Percentiles rank a stretch among this genome's conserved stretches.
Evolutionary conservation across 1,284 basidiomycete species (phyloP).

Genomic region (Pseudozyma flocculosa): DNA sequence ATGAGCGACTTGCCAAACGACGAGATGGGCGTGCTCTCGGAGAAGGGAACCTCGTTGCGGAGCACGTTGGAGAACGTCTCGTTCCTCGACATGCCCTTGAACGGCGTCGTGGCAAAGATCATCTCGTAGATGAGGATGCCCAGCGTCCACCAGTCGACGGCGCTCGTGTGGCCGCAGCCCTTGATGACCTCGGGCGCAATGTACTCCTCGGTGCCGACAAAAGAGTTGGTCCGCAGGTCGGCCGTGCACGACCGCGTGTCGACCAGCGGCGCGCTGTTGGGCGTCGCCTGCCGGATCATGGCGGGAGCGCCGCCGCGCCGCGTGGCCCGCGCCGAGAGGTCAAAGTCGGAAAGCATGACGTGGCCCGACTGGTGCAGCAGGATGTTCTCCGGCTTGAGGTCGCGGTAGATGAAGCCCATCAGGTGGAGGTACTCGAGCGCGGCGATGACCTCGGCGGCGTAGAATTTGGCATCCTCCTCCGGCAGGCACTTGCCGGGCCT

Average conservation of each 20-base stretch:
- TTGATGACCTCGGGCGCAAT: conserved; percentile 99
- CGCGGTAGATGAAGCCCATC: conserved; percentile 98
- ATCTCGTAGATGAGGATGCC: conserved; percentile 99
- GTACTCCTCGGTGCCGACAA: conserved; percentile 98
- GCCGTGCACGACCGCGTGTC: conserved; percentile 97
- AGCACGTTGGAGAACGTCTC: conserved; percentile 97
- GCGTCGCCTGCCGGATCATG: conserved; percentile 80
- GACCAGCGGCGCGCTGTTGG: conserved; percentile 87
- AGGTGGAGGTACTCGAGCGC: conserved; percentile 96
- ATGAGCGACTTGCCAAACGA: conserved; percentile 79
- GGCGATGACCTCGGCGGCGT: conserved; percentile 96
- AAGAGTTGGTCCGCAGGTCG: conserved; percentile 96
- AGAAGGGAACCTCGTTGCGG: conserved; percentile 81
- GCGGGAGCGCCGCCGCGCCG: conserved; percentile 76
- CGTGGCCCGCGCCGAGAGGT: conserved; percentile 91
- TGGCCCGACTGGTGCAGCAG: conserved; percentile 98
- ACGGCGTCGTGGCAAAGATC: conserved; percentile 98
- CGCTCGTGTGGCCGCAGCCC: conserved; percentile 93
- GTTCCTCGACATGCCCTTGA: conserved; percentile 92
- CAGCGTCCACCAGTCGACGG: conserved; percentile 99
- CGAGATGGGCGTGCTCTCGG: conserved; percentile 80
- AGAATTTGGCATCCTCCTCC: conserved; percentile 94
- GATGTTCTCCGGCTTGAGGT: conserved; percentile 98
- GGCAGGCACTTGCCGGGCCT: conserved; percentile 91
- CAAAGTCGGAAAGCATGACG: conserved; percentile 99